phyloP scores from a whole-genome alignment of 1,139 yeast species.

The Zygosaccharomyces sapae region DNA sequence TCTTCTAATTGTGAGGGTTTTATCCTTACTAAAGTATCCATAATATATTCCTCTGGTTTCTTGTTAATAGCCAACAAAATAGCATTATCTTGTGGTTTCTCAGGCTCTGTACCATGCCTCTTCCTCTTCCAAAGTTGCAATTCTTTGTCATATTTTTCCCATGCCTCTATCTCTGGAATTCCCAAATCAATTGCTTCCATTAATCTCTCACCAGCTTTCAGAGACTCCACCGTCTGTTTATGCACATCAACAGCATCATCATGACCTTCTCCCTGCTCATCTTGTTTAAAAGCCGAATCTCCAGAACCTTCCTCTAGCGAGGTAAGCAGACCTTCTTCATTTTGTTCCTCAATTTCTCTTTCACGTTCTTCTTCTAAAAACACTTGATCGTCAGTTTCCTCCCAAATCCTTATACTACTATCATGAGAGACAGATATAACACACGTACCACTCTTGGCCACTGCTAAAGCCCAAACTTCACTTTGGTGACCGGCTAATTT shows the following conservation, averaged over 20 bases:
- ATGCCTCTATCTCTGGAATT: slow-evolving; percentile 60
- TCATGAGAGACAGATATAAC: slow-evolving; percentile 91
- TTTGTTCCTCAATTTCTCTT: slow-evolving; percentile 86
- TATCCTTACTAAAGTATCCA: slow-evolving; percentile 64
- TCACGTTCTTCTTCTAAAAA: slow-evolving; percentile 95
- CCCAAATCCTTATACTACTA: slow-evolving; percentile 88
- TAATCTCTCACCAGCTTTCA: slow-evolving; percentile 90
- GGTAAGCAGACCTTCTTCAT: slow-evolving; percentile 69
- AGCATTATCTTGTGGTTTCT: slow-evolving; percentile 62
- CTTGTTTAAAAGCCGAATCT: slow-evolving; percentile 38
- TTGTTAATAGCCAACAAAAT: slow-evolving; percentile 66
- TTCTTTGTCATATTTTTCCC: slow-evolving; percentile 45
- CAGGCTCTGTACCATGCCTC: slow-evolving; percentile 44
- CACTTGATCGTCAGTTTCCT: slow-evolving; percentile 86
- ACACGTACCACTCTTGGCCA: slow-evolving; percentile 66
- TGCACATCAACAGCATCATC: slow-evolving; percentile 64
- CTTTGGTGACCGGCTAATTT: slow-evolving; percentile 82
- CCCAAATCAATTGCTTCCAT: slow-evolving; percentile 93
- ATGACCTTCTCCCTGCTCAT: slow-evolving; percentile 44
- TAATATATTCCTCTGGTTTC: slow-evolving; percentile 72
- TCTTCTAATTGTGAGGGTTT: slow-evolving; percentile 86
- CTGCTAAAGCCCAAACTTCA: slow-evolving; percentile 88
- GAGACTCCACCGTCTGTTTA: slow-evolving; percentile 82
- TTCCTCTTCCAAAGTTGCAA: slow-evolving; percentile 41
- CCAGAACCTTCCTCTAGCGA: slow-evolving; percentile 64